These are phyloP conservation scores for Leucocoprinus sp. DNA, from an alignment of 768 basidiomycete species.

Conservation along the genomic window DNA sequence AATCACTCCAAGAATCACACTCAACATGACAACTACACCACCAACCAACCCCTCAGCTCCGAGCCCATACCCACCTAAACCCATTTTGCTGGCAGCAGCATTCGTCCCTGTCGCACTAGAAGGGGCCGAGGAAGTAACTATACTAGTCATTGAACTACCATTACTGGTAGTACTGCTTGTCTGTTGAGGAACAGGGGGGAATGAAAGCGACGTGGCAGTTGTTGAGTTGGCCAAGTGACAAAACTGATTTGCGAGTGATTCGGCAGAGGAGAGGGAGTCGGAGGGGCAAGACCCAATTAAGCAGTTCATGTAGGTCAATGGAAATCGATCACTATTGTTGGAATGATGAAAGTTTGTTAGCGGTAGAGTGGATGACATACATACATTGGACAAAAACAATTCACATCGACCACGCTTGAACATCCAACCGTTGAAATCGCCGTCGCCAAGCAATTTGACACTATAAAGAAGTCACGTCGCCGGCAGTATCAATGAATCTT, in stretches of 20 bases:
- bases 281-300: slow-evolving; percentile 27
- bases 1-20: neutral
- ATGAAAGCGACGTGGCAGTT: slow-evolving; percentile 28
- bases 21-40: neutral
- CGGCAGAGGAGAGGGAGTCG: slow-evolving; percentile 27
- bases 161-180: neutral
- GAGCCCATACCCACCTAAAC: neutral
- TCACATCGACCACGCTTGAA: slow-evolving; percentile 34
- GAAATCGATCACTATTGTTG: slow-evolving; percentile 25
- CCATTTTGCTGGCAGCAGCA: neutral
- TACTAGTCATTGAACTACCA: neutral
- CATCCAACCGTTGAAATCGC: slow-evolving; percentile 34
- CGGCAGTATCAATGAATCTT: too few relatives aligned
- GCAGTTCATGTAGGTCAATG: slow-evolving; percentile 29
- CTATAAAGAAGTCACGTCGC: slow-evolving; percentile 18
- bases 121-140: neutral
- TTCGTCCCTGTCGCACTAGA: neutral
- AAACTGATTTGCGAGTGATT: slow-evolving; percentile 39
- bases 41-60: neutral
- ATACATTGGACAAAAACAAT: slow-evolving; percentile 40
- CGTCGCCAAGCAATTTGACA: slow-evolving; percentile 34
- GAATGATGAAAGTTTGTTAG: neutral
- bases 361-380: slow-evolving; percentile 8
- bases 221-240: slow-evolving; percentile 32
- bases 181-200: slow-evolving; percentile 22